Conservation (phyloP, 345 rosid species). For the Brassica carinata region DNA sequence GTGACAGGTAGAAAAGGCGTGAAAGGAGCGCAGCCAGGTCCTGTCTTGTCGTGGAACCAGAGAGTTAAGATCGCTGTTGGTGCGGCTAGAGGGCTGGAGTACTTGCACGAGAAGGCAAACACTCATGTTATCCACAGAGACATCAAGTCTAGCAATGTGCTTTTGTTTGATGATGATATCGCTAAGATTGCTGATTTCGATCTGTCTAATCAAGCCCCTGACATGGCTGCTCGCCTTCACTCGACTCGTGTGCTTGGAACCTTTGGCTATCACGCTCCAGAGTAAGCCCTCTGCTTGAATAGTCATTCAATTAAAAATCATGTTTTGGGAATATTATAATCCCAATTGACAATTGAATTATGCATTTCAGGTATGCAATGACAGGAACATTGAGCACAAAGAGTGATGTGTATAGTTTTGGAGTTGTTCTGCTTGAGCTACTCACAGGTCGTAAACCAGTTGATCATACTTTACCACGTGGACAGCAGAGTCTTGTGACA, state of each 20-base stretch:
- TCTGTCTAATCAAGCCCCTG: background rate
- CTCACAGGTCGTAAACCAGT: constrained; percentile 2
- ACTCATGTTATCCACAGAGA: background rate
- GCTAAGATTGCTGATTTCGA: background rate
- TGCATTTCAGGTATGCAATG: background rate
- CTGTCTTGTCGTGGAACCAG: background rate
- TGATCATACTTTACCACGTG: background rate
- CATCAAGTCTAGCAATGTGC: background rate
- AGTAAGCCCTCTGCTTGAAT: background rate
- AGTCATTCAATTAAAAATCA: background rate
- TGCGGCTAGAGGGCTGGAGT: constrained; percentile 2
- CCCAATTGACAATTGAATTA: background rate
- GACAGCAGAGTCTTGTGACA: background rate
- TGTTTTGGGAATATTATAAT: background rate
- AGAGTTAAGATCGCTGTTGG: background rate
- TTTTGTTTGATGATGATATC: background rate
- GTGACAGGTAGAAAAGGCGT: background rate
- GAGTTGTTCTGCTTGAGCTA: background rate
- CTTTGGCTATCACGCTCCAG: background rate
- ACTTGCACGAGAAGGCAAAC: background rate
- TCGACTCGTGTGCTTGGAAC: background rate
- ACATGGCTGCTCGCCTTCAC: background rate
- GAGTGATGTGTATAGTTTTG: background rate
- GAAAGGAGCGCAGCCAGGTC: background rate
- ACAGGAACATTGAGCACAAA: background rate